Base-by-base conservation (phyloP, 1,284 basidiomycete species). In the Apiotrichum akiyoshidainum region DNA sequence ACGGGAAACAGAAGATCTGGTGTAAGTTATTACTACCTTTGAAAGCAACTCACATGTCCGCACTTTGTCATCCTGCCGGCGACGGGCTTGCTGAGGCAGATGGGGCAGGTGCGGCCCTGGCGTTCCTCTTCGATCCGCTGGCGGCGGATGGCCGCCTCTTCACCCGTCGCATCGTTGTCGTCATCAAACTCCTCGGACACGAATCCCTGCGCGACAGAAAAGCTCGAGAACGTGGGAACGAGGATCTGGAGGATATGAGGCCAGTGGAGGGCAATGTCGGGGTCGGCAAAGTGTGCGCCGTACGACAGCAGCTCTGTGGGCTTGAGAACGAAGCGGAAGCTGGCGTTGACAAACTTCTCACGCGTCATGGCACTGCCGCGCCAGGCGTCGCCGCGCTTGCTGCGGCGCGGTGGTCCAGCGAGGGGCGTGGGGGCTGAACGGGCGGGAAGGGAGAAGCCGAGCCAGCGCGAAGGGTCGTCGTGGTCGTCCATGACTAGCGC, bases 41-140 rank as follows among this genome's bases (percentile, higher is more conserved):
- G 65, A 44, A 58, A 49, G 52, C 54, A 22, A 86, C 90, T 78
- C 70, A 95, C 92, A 83, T 97, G 94, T 59, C 93, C 94, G 68
- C 93, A 97, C 80, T 91, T 92, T 49, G 93, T 97, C 90, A 98
- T 98, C 49, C 96, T 83, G 17, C 95, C 91, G 19, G 92, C 92
- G 45, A 87, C 86, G 7, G 94, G 95, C 52, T 90, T 74, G 46
- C 74, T 71, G 46, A 99, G 83, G 79, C 95, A 99, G 65, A 99
- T 98, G 4, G 95, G 96, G 76, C 95, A 99, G 14, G 85, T 87
- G 16, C 85, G 87, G 48, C 74, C 77, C 53, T 72, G 65, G 37
- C 66, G 48, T 54, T 77, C 75, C 55, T 74, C 70, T 53, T 78
- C 75, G 52, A 73, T 71, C 22, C 74, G 59, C 16, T 68, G 58